Percentiles rank a stretch among this genome's conserved stretches.
Evolutionary conservation across 495 filamentous ascomycete genomes (phyloP).

Genomic region (Hyaloscypha finlandica): DNA sequence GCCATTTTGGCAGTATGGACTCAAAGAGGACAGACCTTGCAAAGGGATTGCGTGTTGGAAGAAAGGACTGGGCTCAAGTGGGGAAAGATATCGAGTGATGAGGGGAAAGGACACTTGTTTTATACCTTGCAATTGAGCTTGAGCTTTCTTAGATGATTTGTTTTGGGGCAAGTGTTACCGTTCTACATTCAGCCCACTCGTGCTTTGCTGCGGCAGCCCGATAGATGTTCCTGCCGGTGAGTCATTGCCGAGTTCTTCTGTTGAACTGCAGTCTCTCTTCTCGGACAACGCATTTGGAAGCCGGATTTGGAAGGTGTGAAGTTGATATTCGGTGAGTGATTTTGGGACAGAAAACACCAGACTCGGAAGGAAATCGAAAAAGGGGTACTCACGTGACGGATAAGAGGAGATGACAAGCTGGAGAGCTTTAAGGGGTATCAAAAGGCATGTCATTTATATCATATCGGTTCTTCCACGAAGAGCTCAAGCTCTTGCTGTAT

Average conservation of each 20-base stretch:
- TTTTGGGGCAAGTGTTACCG: too few relatives aligned
- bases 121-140: not conserved
- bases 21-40: too few relatives aligned
- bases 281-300: not conserved
- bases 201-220: not conserved
- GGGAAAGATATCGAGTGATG: not conserved
- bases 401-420: not conserved
- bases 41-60: too few relatives aligned
- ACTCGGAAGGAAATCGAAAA: not conserved
- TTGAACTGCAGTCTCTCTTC: not conserved
- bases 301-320: conserved; percentile 12
- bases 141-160: too few relatives aligned
- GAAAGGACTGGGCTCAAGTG: not conserved
- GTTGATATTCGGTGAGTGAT: not conserved
- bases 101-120: conserved; percentile 6
- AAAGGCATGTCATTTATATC: not conserved
- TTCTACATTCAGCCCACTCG: too few relatives aligned
- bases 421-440: not conserved
- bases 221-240: not conserved
- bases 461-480: not conserved
- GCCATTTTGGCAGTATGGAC: conserved; percentile 8
- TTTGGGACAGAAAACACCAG: not conserved
- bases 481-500: not conserved
- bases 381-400: not conserved
- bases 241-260: conserved; percentile 4